Conservation (phyloP, 1,284 basidiomycete species). For the Neotropicomus parvogracilis region DNA sequence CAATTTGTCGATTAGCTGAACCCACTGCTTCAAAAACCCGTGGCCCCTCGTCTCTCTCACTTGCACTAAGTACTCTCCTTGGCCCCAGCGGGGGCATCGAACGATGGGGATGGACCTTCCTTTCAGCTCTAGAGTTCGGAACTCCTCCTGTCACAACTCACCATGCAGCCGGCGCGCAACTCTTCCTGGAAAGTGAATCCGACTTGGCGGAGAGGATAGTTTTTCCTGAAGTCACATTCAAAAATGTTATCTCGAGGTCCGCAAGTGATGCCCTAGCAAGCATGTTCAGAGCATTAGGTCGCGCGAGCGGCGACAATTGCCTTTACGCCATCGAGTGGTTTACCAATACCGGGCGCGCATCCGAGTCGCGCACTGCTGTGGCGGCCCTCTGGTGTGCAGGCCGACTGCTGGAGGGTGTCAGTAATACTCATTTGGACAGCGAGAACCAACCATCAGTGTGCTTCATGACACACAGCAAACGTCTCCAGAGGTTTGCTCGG, state of each 20-base stretch:
- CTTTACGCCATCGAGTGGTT: constrained; percentile 84
- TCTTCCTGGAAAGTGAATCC: constrained; percentile 55
- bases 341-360: constrained; percentile 50
- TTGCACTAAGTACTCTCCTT: constrained; percentile 63
- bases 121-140: constrained; percentile 72
- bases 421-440: constrained; percentile 41
- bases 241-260: constrained; percentile 54
- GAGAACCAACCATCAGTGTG: constrained; percentile 25
- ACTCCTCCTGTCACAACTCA: constrained; percentile 51
- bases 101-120: constrained; percentile 82
- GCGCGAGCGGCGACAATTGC: constrained; percentile 63
- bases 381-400: constrained; percentile 84
- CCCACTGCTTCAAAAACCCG: constrained; percentile 16
- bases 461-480: constrained; percentile 39
- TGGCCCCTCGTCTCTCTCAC: constrained; percentile 42
- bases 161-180: constrained; percentile 45
- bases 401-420: constrained; percentile 69
- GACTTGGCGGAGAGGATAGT: constrained; percentile 35
- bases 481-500: constrained; percentile 63
- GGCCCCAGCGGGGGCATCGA: constrained; percentile 82
- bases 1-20: constrained; percentile 56
- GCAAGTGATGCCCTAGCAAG: constrained; percentile 54
- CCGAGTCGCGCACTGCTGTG: constrained; percentile 47
- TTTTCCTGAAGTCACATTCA: constrained; percentile 62
- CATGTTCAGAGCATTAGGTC: constrained; percentile 74